Evolutionary conservation across 2,329 filamentous ascomycete genomes (phyloP).

Genomic region (Fusarium citri): DNA sequence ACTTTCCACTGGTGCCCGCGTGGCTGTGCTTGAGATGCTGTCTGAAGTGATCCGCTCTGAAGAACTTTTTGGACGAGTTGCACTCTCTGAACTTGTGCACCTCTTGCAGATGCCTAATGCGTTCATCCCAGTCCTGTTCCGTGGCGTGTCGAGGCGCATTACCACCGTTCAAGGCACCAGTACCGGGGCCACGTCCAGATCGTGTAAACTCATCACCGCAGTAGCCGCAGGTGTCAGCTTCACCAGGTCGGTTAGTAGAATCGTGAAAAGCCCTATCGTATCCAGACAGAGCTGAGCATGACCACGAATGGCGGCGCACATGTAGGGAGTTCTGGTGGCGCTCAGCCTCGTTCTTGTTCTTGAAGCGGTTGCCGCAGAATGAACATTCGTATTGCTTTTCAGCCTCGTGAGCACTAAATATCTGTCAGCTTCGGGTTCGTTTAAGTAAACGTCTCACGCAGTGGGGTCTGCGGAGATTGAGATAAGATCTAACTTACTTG

Average conservation of each 20-base stretch:
- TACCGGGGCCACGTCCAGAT: slow-evolving; percentile 56
- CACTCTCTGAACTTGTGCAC: slow-evolving; percentile 98
- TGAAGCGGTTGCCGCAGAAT: slow-evolving; percentile 95
- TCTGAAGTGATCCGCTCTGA: slow-evolving; percentile 95
- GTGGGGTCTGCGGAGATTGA: slow-evolving; percentile 9
- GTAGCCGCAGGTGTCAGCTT: slow-evolving; percentile 88
- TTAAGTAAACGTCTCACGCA: slow-evolving; percentile 13
- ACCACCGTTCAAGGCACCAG: slow-evolving; percentile 50
- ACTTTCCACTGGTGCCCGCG: slow-evolving; percentile 94
- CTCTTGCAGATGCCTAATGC: slow-evolving; percentile 87
- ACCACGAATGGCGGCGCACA: slow-evolving; percentile 94
- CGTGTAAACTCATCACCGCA: slow-evolving; percentile 89
- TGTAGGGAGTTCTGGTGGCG: slow-evolving; percentile 96
- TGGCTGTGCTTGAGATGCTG: slow-evolving; percentile 99
- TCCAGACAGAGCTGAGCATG: slow-evolving; percentile 84
- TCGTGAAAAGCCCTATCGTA: slow-evolving; percentile 89
- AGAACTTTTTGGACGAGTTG: slow-evolving; percentile 99
- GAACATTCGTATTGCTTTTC: slow-evolving; percentile 97
- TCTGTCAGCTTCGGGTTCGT: slow-evolving; percentile 40
- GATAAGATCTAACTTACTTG: slow-evolving; percentile 68
- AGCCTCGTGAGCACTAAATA: slow-evolving; percentile 80
- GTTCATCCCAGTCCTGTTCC: slow-evolving; percentile 87
- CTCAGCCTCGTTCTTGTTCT: slow-evolving; percentile 99
- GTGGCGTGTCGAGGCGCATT: slow-evolving; percentile 65
- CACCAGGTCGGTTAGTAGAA: slow-evolving; percentile 73